These are phyloP conservation scores for Pilatotrama ljubarskyi DNA, from an alignment of 768 basidiomycete species.

Conservation along the genomic window DNA sequence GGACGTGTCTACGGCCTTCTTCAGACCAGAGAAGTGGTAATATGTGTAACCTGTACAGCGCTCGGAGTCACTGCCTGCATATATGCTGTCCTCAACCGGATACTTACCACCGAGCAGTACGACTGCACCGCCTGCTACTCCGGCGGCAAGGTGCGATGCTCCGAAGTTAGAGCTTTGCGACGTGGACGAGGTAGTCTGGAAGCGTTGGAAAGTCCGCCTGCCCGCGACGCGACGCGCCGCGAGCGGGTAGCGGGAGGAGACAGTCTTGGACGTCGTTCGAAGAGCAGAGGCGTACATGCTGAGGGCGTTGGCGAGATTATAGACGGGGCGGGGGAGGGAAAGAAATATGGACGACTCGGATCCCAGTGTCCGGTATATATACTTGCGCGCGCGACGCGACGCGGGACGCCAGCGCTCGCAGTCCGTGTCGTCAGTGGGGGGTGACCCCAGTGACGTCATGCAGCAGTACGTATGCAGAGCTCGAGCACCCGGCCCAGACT, in stretches of 20 bases:
- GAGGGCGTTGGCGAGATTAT: background rate
- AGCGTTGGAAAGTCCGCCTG: conserved; percentile 23
- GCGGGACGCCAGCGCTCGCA: background rate
- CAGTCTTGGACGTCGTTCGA: background rate
- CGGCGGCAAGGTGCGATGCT: conserved; percentile 30
- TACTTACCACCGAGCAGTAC: conserved; percentile 32
- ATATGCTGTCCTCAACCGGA: background rate
- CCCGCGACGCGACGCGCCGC: conserved; percentile 24
- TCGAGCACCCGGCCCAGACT: background rate
- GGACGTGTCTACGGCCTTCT: conserved; percentile 38
- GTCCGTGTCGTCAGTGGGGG: conserved; percentile 12
- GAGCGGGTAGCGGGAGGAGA: background rate
- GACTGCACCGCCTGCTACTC: conserved; percentile 32
- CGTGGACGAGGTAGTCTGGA: conserved; percentile 22
- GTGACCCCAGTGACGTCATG: conserved; percentile 13
- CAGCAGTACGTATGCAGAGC: background rate
- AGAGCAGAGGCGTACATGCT: conserved; percentile 12
- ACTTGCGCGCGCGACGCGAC: background rate
- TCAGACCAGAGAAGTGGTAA: conserved; percentile 45
- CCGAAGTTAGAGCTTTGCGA: conserved; percentile 1
- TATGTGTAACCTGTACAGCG: conserved; percentile 31
- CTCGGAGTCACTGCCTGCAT: background rate
- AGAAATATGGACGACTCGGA: background rate
- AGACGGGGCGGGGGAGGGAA: too few relatives aligned
- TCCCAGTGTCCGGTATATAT: background rate